Percentiles rank a stretch among this genome's conserved stretches.
Evolutionary conservation across 2,329 filamentous ascomycete species (phyloP).

Genomic region (Arthroderma sp.): DNA sequence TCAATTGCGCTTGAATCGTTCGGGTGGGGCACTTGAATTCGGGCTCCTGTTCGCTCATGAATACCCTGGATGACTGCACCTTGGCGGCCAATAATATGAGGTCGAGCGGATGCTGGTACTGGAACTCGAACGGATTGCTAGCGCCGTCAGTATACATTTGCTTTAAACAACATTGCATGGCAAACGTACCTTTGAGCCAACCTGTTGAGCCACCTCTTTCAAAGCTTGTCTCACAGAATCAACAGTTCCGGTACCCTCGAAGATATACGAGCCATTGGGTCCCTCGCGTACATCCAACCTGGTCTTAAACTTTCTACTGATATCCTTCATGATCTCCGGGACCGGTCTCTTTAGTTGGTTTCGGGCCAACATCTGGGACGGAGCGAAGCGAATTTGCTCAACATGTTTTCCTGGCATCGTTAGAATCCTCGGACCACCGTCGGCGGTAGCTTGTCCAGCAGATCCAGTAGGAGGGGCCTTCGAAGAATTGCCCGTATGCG

Average conservation of each 20-base stretch:
- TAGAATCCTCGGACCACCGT: constrained; percentile 44
- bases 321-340: constrained; percentile 72
- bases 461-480: constrained; percentile 9
- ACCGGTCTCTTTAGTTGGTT: constrained; percentile 73
- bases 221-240: constrained; percentile 77
- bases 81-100: constrained; percentile 85
- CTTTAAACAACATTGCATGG: constrained; percentile 5
- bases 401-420: constrained; percentile 70
- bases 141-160: neutral
- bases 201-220: constrained; percentile 75
- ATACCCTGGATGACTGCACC: constrained; percentile 83
- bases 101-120: constrained; percentile 68
- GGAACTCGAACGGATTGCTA: constrained; percentile 59
- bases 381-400: constrained; percentile 60
- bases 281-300: constrained; percentile 64
- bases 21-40: constrained; percentile 74
- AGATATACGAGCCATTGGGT: constrained; percentile 59
- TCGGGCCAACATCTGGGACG: constrained; percentile 62
- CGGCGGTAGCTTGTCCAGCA: constrained; percentile 8
- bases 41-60: constrained; percentile 77
- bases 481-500: constrained; percentile 41
- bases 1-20: constrained; percentile 52
- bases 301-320: constrained; percentile 84
- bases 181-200: constrained; percentile 62
- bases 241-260: constrained; percentile 72